Evolutionary conservation across 176 grass and related monocot genomes (phyloP), one percentile per base, ranked within the genome.

Genomic region (Elymus sibiricus): DNA sequence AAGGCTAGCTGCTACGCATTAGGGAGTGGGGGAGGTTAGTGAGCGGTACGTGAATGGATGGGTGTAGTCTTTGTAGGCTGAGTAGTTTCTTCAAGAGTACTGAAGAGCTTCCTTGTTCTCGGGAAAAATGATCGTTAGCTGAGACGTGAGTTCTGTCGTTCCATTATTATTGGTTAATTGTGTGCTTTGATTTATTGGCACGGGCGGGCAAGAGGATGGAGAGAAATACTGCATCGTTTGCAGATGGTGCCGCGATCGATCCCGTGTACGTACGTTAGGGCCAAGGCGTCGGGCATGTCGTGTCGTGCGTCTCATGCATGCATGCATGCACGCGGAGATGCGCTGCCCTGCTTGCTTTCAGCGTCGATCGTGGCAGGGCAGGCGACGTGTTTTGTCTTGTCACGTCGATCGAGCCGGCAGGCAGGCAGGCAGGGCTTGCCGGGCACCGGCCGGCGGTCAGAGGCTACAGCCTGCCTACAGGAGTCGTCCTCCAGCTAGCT

Each of bases 61-160:
- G 19, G 19, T 87, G 85, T 91, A 88, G 85, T 81, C 85, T 70
- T 77, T 82, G 82, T 91, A 91, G 86, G 86, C 51, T 73, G 39
- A 70, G 89, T 88, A 78, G 77, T 75, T 19, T 90, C 81, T 76
- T 88, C 49, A 35, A 34, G 62, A 13, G 82, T 82, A 82, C 78
- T 76, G 86, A 84, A 69, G 89, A 85, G 90, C 70, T 72, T 85
- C 72, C 82, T 77, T 76, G 85, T 85, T 87, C 85, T 51, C 70
- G 39, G 63, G 82, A 85, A 85, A 90, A 71, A 85, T 76, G 76
- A 22, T 85, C 42, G 44, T 76, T 88, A 82, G 71, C 82, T 85
- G 82, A 63, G 62, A 63, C 62, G 49, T 15, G 25, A 31, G 25
- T 66, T 25, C 21, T 66, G 64, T 35, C 1, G 7, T 88, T 88